Evolutionary conservation across 2,329 filamentous ascomycete genomes (phyloP), one percentile per base, ranked within the genome.

Genomic region (Rhinocladiella mackenziei): DNA sequence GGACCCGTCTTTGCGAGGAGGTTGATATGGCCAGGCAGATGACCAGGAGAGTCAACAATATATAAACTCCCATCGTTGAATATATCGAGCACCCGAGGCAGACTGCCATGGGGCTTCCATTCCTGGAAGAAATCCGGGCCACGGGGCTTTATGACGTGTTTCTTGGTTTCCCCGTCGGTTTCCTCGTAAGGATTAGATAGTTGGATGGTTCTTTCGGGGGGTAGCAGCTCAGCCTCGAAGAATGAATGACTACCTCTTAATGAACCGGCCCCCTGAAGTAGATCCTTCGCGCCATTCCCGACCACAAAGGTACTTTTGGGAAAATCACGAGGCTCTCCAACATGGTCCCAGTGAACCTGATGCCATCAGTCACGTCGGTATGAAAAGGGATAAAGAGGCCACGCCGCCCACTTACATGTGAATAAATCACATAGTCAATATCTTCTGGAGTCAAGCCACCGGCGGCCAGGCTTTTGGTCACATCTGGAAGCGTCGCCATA

Each of bases 401-500:
- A n/a, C n/a, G n/a, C n/a, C n/a, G 19, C 4, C 14, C 14, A 58
- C 64, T 23, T 56, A 66, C 63, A 56, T 71, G 67, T 3, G 61
- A 66, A 39, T 65, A 65, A 10, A 70, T 60, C 6, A 71, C 60
- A 44, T 59, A 63, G 51, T 70, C 65, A 25, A 71, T 67, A 37
- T 70, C 65, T 8, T 58, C 45, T 1, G 64, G 58, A 1, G 38
- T 51, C 23, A 71, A 36, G 1, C 65, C 63, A 1, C 66, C 66
- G 35, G 43, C 55, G 17, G 58, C 60, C 2, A 71, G 58, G 41
- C 60, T 65, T 22, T 59, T 43, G 7, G 57, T 46, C 11, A 59
- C 55, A 43, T 60, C 58, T 5, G 59, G 60, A 7, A 55, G 34
- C 3, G 51, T 56, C 6, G 40, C 37, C 28, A 59, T 38, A 9